Conservation (phyloP, 495 filamentous ascomycete genomes). For the Pseudotulostoma volvatum region DNA sequence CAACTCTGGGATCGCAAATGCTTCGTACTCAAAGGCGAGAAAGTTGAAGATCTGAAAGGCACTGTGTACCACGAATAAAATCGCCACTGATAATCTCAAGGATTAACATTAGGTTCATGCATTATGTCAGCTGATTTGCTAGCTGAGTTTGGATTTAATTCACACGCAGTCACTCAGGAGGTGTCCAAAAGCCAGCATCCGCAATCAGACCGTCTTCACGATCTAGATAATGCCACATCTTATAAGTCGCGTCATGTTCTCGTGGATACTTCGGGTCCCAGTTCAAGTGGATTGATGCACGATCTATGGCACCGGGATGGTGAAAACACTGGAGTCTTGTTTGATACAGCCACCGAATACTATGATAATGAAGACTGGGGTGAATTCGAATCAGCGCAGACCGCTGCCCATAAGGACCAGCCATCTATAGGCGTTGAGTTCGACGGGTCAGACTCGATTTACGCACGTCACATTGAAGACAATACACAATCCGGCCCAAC, state of each 20-base stretch:
- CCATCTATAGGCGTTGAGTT: no score
- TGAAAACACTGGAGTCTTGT: conserved; percentile 18
- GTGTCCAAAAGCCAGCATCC: not conserved
- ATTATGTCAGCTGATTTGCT: conserved; percentile 62
- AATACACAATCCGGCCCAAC: not conserved
- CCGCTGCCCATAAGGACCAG: conserved; percentile 39
- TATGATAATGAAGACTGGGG: conserved; percentile 47
- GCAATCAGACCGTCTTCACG: not conserved
- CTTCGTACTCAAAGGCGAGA: no score
- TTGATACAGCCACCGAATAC: conserved; percentile 28
- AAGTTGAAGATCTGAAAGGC: no score
- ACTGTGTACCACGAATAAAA: no score
- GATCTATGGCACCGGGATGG: not conserved
- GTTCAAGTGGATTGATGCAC: not conserved
- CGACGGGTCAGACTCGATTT: no score
- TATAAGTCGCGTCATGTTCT: not conserved
- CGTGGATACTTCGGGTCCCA: not conserved
- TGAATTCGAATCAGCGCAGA: conserved; percentile 48
- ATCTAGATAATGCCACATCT: not conserved
- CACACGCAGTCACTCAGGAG: not conserved
- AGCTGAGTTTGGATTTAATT: conserved; percentile 43
- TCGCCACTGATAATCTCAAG: no score
- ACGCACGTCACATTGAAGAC: conserved; percentile 1
- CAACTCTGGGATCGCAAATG: no score
- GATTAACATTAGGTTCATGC: no score